Base-by-base conservation (phyloP, 495 filamentous ascomycete species). In the Xylaria venustula region DNA sequence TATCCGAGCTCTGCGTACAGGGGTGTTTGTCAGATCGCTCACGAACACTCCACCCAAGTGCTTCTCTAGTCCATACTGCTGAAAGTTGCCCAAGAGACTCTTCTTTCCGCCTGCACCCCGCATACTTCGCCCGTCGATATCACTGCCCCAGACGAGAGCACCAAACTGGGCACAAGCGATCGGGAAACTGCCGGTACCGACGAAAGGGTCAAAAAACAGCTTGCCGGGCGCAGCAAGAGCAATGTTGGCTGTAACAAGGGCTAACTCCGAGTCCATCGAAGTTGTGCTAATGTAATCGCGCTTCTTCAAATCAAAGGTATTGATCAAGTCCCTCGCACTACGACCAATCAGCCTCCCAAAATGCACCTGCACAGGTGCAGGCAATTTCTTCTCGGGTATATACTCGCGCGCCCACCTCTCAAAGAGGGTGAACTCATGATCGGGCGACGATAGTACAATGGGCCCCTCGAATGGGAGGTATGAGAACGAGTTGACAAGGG, bases 251-350 rank as follows among this genome's bases (percentile, higher is more conserved):
- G 92, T 98, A 23, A 99, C 79, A 1, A 99, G 84, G 23, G 90
- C 88, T 41, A 99, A 78, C 69, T 97, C 95, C 0, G 95, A 88
- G 71, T 98, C 94, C 93, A 99, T 97, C 12, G 89, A 91, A 0
- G 94, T 99, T 0, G 93, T 98, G 67, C 88, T 90, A 67, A 99
- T 97, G 69, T 98, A 98, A 42, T 79, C 77, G 7, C 94, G 83
- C 73, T 94, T 96, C 76, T 99, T 99, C 12, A 99, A 79, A 68
- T 93, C 91, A 65, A 94, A 92, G 59, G 83, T 89, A 23, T 82
- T 76, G 19, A 93, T 79, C n/a, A 86, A 70, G 25, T 88, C 81
- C 41, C 93, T 79, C 20, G 79, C 79, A 32, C 89, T 87, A 12
- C 72, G 67, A 1, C 77, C 87, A 12, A 97, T 68, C 49, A 82